Base-by-base conservation (phyloP, 495 filamentous ascomycete genomes). In the Hypoxylon trugodes region DNA sequence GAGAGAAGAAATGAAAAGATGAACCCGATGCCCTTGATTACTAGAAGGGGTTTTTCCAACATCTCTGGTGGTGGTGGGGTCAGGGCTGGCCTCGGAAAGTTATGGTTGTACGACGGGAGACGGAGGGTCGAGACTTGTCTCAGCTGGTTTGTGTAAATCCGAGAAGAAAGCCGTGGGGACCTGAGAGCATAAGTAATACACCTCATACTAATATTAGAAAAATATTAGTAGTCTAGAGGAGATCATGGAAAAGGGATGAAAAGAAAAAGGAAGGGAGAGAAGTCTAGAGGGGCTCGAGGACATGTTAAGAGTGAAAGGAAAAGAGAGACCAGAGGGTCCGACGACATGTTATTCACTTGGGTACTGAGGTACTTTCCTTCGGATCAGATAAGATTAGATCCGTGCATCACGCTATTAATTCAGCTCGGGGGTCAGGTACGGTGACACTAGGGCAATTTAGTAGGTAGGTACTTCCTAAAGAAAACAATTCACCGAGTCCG, bases 311-410 rank as follows among this genome's bases (percentile, higher is more conserved):
- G 33, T 30, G 3, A 35, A 33, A 25, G 9, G 16, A 7, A 21
- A 47, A 40, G 9, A 26, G 9, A 41, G 25, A 42, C 38, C 30
- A 22, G 57, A 36, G 53, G 30, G 18, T 30, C 42, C 9, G 35
- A 13, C 2, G 18, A 16, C 21, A n/a, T n/a, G n/a, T 41, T 38
- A 22, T 28, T 22, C 19, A 40, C n/a, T 5, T 40, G 13, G n/a
- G 6, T 21, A 8, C 15, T 15, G n/a, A 40, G 18, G 13, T 10
- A 33, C 26, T 35, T 16, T 38, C 46, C n/a, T n/a, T 61, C 66
- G 52, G 59, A 72, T 72, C 69, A 51, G 69, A 72, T 72, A 64
- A 72, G 66, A 72, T 72, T 69, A 69, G 66, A 71, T 71, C 67
- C 10, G 6, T 15, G 28, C 28, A 16, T 19, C n/a, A 48, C 45